A percentile compares a stretch with the other conserved stretches of the same genome.
Conservation (phyloP, 768 basidiomycete species). For the Pleurotus ostreatus region DNA sequence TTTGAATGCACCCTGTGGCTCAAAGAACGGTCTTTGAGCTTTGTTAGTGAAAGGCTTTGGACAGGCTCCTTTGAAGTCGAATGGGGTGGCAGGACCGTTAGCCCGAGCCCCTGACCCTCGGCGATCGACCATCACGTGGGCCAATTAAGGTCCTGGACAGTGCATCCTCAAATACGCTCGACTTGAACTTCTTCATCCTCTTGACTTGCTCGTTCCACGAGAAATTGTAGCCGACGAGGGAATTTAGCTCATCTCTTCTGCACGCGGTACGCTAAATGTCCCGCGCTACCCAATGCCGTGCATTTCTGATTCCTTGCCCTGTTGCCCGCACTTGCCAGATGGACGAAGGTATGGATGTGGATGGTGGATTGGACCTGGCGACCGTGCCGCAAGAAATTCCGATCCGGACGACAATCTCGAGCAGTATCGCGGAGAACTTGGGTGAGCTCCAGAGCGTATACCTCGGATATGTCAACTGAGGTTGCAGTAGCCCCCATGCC, state of each 20-base stretch:
- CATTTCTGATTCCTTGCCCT: not conserved
- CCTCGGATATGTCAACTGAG: not conserved
- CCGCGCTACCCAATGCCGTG: no score
- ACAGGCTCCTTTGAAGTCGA: not conserved
- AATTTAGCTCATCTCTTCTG: no score
- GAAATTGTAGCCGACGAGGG: no score
- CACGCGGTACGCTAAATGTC: no score
- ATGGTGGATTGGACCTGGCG: slow-evolving; percentile 23
- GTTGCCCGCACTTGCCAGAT: slow-evolving; percentile 16
- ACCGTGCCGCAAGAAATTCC: slow-evolving; percentile 15
- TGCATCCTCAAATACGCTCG: not conserved
- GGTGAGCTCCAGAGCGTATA: not conserved
- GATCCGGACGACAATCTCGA: slow-evolving; percentile 8
- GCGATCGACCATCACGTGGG: not conserved
- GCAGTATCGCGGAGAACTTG: not conserved
- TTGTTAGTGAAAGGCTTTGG: not conserved
- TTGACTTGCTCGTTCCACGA: not conserved
- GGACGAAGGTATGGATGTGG: slow-evolving; percentile 44
- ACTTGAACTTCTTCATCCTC: not conserved
- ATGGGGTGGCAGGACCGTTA: not conserved
- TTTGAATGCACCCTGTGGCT: not conserved
- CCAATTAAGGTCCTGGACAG: not conserved
- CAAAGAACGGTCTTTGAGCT: not conserved
- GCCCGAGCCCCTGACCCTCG: not conserved
- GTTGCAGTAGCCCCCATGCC: slow-evolving; percentile 3